Percentiles rank a stretch among this genome's conserved stretches.
Evolutionary conservation across 2,329 filamentous ascomycete species (phyloP).

Genomic region (Diplodia scrobiculata): DNA sequence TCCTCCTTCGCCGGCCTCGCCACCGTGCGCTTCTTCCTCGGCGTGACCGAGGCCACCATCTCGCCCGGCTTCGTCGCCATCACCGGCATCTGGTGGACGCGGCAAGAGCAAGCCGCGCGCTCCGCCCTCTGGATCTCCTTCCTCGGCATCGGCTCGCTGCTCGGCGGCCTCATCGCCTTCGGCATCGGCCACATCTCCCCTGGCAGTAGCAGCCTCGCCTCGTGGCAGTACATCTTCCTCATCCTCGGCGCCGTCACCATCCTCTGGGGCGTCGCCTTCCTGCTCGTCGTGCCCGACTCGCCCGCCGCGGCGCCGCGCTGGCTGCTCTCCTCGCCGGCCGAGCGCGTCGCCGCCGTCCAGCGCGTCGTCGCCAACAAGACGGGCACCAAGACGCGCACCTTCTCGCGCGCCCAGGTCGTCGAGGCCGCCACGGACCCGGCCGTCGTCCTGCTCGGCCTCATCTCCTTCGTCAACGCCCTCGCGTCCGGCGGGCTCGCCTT

Average conservation of each 20-base stretch:
- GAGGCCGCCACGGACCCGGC: slow-evolving; percentile 59
- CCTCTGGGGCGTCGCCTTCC: slow-evolving; percentile 40
- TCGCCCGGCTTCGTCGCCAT: slow-evolving; percentile 49
- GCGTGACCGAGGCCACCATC: slow-evolving; percentile 65
- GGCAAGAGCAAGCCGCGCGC: slow-evolving; percentile 58
- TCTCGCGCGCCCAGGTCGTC: slow-evolving; percentile 56
- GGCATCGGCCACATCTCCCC: slow-evolving; percentile 39
- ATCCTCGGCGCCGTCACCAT: slow-evolving; percentile 44
- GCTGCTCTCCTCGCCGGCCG: slow-evolving; percentile 51
- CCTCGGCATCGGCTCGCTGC: slow-evolving; percentile 55
- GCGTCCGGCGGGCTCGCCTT: slow-evolving; percentile 58
- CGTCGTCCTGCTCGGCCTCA: slow-evolving; percentile 56
- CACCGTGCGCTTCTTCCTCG: slow-evolving; percentile 65
- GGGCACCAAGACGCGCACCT: slow-evolving; percentile 49
- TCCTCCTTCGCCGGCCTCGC: slow-evolving; percentile 63
- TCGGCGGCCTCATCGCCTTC: slow-evolving; percentile 49
- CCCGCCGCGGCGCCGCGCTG: slow-evolving; percentile 63
- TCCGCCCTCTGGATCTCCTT: slow-evolving; percentile 61
- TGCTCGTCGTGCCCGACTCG: slow-evolving; percentile 63
- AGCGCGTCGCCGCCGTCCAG: slow-evolving; percentile 62
- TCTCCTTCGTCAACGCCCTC: slow-evolving; percentile 44
- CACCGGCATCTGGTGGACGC: slow-evolving; percentile 64
- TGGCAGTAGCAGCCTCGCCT: slow-evolving; percentile 33
- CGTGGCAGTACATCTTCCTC: slow-evolving; percentile 47
- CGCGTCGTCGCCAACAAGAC: slow-evolving; percentile 50